Base-by-base conservation (phyloP, 2,329 filamentous ascomycete species). In the Colletotrichum ledebouriae region DNA sequence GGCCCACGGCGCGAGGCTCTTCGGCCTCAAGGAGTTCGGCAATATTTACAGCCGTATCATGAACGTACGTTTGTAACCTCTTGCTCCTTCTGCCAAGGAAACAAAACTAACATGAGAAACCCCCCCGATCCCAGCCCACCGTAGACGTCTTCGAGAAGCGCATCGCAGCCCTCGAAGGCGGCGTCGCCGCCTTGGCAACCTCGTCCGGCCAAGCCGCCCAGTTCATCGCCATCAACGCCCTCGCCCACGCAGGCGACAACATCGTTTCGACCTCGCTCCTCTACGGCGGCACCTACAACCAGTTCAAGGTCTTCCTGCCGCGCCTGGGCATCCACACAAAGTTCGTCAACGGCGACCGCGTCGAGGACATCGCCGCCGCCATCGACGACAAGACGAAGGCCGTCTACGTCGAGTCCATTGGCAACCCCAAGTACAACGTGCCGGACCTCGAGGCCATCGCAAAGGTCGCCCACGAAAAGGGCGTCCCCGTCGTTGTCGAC, bases 31-130 rank as follows among this genome's bases (percentile, higher is more conserved):
- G 84, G 94, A 98, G 82, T 92, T 93, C 75, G 96, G 94, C 81
- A 98, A 98, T 83, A 97, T 98, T 80, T 99, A 99, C 86, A 96
- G 91, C 79, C 93, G 96, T 72, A 94, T 99, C 75, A 94, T 93
- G 92, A 98, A 98, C 81, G 92, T 94, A 76, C 77, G 88, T 81
- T 12, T n/a, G 41, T 34, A 10, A 13, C 57, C 9, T 12, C 15
- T 20, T 29, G n/a, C 33, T 6, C 17, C 22, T n/a, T 12, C 39
- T 25, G 12, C 33, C 53, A 15, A 57, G 3, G 2, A 22, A 29
- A 25, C 17, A 39, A 29, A 29, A 9, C 29, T 29, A 29, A 29
- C 29, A 41, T 9, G 44, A 42, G 9, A 52, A 39, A n/a, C 42
- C 3, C 7, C 10, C 25, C 10, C 4, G 10, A 46, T 72, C 42